These are phyloP conservation scores for Vitis hybrid DNA, from an alignment of 177 flowering plant genomes.

Conservation along the genomic window DNA sequence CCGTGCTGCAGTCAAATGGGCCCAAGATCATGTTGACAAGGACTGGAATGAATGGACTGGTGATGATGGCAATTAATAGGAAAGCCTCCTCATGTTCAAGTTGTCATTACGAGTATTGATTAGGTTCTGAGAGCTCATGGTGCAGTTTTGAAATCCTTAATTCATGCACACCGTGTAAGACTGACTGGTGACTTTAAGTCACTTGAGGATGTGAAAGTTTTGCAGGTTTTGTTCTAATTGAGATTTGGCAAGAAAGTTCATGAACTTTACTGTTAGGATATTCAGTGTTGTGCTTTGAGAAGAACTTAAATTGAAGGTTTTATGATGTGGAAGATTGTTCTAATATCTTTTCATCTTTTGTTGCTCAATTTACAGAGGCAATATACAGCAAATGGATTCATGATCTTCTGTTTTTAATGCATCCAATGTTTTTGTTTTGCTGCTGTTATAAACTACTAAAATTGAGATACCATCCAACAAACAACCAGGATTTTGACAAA, in stretches of 20 bases:
- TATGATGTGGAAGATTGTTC: not conserved
- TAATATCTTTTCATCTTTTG: too few relatives aligned
- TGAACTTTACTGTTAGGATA: too few relatives aligned
- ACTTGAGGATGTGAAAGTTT: not conserved
- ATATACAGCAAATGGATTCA: too few relatives aligned
- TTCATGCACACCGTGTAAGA: not conserved
- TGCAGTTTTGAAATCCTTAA: not conserved
- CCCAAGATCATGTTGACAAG: slow-evolving; percentile 74
- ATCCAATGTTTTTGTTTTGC: too few relatives aligned
- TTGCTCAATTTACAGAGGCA: too few relatives aligned
- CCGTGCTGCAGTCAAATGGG: slow-evolving; percentile 86
- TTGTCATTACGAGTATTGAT: not conserved
- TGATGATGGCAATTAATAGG: slow-evolving; percentile 12
- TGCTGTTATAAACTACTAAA: too few relatives aligned
- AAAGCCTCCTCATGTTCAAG: not conserved
- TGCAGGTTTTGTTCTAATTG: not conserved
- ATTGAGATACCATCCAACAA: too few relatives aligned
- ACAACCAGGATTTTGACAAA: too few relatives aligned
- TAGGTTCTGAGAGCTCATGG: not conserved
- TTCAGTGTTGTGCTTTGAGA: too few relatives aligned
- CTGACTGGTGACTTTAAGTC: not conserved
- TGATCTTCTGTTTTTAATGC: too few relatives aligned
- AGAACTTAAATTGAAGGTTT: not conserved
- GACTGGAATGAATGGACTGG: slow-evolving; percentile 95
- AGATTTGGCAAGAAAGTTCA: not conserved